Evolutionary conservation across 2,329 filamentous ascomycete species (phyloP).

Genomic region (Cladosporium sp.): DNA sequence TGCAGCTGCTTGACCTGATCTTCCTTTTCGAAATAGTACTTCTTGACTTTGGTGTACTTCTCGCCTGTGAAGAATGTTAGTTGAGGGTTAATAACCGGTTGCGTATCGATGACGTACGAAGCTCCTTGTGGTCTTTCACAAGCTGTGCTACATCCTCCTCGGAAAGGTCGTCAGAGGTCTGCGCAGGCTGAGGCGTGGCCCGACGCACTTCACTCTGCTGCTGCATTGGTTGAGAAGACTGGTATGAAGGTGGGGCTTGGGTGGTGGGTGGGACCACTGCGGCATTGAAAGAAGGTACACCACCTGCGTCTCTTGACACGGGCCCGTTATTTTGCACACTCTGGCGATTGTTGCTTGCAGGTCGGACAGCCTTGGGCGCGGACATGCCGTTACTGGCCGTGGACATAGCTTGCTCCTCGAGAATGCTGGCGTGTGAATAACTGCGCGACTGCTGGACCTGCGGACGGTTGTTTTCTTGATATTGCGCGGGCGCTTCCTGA

Average conservation of each 20-base stretch:
- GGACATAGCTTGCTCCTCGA: conserved; percentile 37
- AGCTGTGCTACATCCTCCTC: conserved; percentile 52
- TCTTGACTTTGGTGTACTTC: conserved; percentile 98
- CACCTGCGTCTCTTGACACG: conserved; percentile 31
- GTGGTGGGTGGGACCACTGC: conserved; percentile 49
- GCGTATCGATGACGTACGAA: conserved; percentile 43
- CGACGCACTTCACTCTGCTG: conserved; percentile 31
- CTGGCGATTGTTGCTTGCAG: conserved; percentile 34
- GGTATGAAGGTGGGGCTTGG: conserved; percentile 48
- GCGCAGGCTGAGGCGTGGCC: conserved; percentile 48
- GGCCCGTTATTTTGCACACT: conserved; percentile 38
- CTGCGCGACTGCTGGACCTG: conserved; percentile 32
- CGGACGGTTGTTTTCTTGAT: conserved; percentile 26
- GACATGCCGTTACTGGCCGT: conserved; percentile 35
- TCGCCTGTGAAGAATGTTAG: conserved; percentile 60
- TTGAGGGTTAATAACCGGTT: too few species aligned
- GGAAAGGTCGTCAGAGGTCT: conserved; percentile 46
- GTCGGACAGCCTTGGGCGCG: conserved; percentile 32
- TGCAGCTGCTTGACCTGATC: conserved; percentile 90
- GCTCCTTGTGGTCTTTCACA: conserved; percentile 53
- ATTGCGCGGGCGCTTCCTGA: conserved; percentile 26
- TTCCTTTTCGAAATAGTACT: conserved; percentile 92
- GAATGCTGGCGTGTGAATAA: conserved; percentile 30
- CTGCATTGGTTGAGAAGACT: conserved; percentile 33
- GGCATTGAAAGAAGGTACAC: conserved; percentile 46